Evolutionary conservation across 768 basidiomycete genomes (phyloP).

Genomic region (Tephrocybe rancida): DNA sequence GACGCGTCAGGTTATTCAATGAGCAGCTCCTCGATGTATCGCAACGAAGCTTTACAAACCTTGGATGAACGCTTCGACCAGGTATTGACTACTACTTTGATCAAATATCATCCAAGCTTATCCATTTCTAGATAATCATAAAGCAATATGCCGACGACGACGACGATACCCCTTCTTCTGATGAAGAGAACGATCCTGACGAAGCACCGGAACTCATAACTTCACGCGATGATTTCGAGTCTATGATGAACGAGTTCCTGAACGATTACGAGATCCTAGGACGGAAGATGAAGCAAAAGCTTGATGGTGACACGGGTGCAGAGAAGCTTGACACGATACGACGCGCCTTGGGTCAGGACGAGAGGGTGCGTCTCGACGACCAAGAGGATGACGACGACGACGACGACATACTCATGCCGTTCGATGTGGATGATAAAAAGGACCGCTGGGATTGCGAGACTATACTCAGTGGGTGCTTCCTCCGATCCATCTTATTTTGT

Average conservation of each 20-base stretch:
- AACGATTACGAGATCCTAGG: slow-evolving; percentile 90
- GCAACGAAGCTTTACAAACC: slow-evolving; percentile 85
- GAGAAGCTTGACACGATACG: slow-evolving; percentile 85
- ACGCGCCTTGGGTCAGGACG: slow-evolving; percentile 72
- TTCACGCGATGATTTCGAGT: slow-evolving; percentile 85
- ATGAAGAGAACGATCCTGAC: slow-evolving; percentile 48
- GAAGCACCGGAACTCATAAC: slow-evolving; percentile 77
- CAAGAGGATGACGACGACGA: slow-evolving; percentile 48
- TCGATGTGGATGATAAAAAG: slow-evolving; percentile 60
- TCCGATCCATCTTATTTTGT: not conserved
- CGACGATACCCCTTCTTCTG: slow-evolving; percentile 24
- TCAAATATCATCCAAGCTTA: not conserved
- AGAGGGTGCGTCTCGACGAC: slow-evolving; percentile 49
- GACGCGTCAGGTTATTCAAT: slow-evolving; percentile 95
- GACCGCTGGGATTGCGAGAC: slow-evolving; percentile 97
- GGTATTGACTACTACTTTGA: slow-evolving; percentile 40
- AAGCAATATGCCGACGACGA: slow-evolving; percentile 73
- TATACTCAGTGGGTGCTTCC: slow-evolving; percentile 72
- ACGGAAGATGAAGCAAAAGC: slow-evolving; percentile 78
- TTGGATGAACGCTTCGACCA: slow-evolving; percentile 95
- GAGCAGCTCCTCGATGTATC: slow-evolving; percentile 95
- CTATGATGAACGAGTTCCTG: slow-evolving; percentile 93
- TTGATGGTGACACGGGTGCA: slow-evolving; percentile 70
- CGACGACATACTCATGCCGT: slow-evolving; percentile 39
- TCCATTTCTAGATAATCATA: slow-evolving; percentile 59